phyloP scores from a whole-genome alignment of 176 grass and related monocot genomes.

The Typha latifolia region DNA sequence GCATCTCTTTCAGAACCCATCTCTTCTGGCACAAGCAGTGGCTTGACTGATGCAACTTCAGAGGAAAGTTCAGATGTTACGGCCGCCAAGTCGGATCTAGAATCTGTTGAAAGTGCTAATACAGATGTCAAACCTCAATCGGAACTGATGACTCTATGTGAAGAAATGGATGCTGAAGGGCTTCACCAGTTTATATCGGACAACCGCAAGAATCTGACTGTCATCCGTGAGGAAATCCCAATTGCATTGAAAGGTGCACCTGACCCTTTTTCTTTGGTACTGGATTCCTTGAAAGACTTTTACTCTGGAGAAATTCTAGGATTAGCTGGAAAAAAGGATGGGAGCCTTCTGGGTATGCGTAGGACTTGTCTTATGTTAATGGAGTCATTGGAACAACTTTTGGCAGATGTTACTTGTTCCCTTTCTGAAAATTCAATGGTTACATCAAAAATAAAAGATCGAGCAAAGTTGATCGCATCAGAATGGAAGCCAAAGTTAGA shows the following conservation, averaged over 20 bases:
- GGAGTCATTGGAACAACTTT: constrained; percentile 48
- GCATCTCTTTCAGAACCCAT: too few species aligned
- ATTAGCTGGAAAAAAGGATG: constrained; percentile 84
- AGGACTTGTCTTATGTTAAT: constrained; percentile 93
- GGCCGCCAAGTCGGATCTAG: constrained; percentile 30
- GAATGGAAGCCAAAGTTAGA: constrained; percentile 82
- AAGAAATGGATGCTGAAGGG: constrained; percentile 73
- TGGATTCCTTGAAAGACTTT: constrained; percentile 53
- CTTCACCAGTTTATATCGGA: constrained; percentile 82
- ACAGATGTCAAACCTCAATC: constrained; percentile 29
- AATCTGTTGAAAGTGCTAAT: constrained; percentile 26
- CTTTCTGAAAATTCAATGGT: constrained; percentile 26
- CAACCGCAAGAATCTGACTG: constrained; percentile 74
- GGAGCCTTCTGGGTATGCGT: constrained; percentile 72
- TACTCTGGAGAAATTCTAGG: constrained; percentile 45
- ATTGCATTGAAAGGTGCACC: constrained; percentile 45
- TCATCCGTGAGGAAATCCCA: constrained; percentile 78
- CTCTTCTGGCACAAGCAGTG: constrained; percentile 12
- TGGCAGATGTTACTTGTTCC: constrained; percentile 9
- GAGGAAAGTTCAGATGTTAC: constrained; percentile 4
- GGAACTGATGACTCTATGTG: constrained; percentile 53
- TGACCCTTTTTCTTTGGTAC: constrained; percentile 43
- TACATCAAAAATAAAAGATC: constrained; percentile 42
- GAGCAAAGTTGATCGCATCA: constrained; percentile 55
- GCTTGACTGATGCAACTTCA: background rate